Percentiles rank a stretch among this genome's conserved stretches.
Evolutionary conservation across 2,329 filamentous ascomycete genomes (phyloP).

Genomic region (Neopestalotiopsis rosae): DNA sequence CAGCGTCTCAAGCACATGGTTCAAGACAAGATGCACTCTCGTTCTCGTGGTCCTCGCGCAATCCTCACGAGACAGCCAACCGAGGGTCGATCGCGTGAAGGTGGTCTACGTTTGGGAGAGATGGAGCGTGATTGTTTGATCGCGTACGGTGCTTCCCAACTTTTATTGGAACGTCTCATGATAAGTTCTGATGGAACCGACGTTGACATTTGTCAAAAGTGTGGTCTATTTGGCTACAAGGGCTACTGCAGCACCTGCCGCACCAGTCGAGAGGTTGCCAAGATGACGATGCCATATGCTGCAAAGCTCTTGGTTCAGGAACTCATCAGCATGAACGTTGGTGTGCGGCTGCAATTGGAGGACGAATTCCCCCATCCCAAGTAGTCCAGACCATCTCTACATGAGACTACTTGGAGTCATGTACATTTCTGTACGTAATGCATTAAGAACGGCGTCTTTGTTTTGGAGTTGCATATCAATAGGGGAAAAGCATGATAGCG

Average conservation of each 20-base stretch:
- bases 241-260: slow-evolving; percentile 95
- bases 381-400: background rate
- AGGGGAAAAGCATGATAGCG: slow-evolving; percentile 21
- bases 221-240: slow-evolving; percentile 93
- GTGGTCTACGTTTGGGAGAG: slow-evolving; percentile 91
- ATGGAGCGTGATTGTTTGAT: slow-evolving; percentile 99
- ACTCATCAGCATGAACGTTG: slow-evolving; percentile 98
- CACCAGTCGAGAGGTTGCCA: slow-evolving; percentile 81
- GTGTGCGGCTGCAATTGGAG: slow-evolving; percentile 85
- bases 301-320: slow-evolving; percentile 97
- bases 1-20: slow-evolving; percentile 99
- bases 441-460: slow-evolving; percentile 26
- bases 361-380: slow-evolving; percentile 84
- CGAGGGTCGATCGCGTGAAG: slow-evolving; percentile 90
- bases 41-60: slow-evolving; percentile 85
- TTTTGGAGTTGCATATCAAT: slow-evolving; percentile 18
- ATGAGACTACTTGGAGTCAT: background rate
- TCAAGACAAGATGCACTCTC: slow-evolving; percentile 99
- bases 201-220: slow-evolving; percentile 92
- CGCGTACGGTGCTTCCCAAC: slow-evolving; percentile 91
- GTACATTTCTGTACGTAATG: slow-evolving; percentile 9
- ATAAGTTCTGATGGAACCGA: slow-evolving; percentile 87
- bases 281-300: slow-evolving; percentile 97
- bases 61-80: slow-evolving; percentile 95
- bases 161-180: slow-evolving; percentile 93